These are phyloP conservation scores for Atkinsonella hypoxylon DNA, from an alignment of 2,329 filamentous ascomycete species.

Conservation along the genomic window DNA sequence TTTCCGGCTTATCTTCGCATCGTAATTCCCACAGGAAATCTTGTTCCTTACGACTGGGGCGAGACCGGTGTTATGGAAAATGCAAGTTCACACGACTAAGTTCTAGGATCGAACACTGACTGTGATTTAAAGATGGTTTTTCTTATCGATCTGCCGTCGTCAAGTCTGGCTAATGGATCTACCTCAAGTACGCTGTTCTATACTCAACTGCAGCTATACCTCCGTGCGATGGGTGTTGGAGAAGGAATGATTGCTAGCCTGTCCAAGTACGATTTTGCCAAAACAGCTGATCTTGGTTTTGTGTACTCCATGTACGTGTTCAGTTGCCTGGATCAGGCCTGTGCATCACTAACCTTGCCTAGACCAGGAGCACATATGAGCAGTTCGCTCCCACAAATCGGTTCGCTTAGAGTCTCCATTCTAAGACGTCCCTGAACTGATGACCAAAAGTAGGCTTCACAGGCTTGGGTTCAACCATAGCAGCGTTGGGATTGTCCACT, in stretches of 20 bases:
- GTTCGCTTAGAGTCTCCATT: slow-evolving; percentile 14
- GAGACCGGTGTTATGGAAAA: slow-evolving; percentile 80
- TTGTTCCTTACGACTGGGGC: slow-evolving; percentile 82
- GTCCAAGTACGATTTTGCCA: slow-evolving; percentile 67
- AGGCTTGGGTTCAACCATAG: slow-evolving; percentile 58
- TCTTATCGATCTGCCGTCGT: slow-evolving; percentile 75
- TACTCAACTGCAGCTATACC: slow-evolving; percentile 58
- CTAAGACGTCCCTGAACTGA: slow-evolving; percentile 1
- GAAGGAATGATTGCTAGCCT: slow-evolving; percentile 56
- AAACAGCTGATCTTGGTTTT: slow-evolving; percentile 62
- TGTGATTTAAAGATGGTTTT: slow-evolving; percentile 56
- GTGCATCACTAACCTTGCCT: slow-evolving; percentile 1
- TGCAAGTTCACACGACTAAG: slow-evolving; percentile 28
- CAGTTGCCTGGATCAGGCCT: slow-evolving; percentile 7
- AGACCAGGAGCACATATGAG: slow-evolving; percentile 25
- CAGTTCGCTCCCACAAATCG: slow-evolving; percentile 17
- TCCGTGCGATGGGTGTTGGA: slow-evolving; percentile 54
- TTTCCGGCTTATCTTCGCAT: slow-evolving; percentile 62
- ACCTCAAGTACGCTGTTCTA: slow-evolving; percentile 42
- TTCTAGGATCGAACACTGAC: neutral
- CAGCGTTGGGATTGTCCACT: slow-evolving; percentile 47
- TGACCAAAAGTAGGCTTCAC: slow-evolving; percentile 46
- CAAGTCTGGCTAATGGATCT: slow-evolving; percentile 22
- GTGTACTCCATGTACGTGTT: slow-evolving; percentile 66
- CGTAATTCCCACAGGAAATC: slow-evolving; percentile 77